Conservation (phyloP, 1,139 yeast species). For the Pichia inconspicua region DNA sequence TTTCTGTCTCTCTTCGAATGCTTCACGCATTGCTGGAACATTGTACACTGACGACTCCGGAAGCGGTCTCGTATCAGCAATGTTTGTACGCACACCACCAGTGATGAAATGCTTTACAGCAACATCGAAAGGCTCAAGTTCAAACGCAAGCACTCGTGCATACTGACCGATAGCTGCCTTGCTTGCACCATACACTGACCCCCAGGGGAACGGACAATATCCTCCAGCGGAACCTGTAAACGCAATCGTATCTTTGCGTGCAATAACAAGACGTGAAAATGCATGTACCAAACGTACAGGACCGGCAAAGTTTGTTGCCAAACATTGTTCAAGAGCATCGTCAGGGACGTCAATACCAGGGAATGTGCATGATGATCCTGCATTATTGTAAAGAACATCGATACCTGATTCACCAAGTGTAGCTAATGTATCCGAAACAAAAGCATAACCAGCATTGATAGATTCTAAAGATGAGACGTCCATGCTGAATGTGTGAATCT, state of each 20-base stretch:
- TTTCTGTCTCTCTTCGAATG: conserved; percentile 44
- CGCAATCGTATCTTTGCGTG: conserved; percentile 62
- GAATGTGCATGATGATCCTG: conserved; percentile 60
- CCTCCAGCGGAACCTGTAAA: conserved; percentile 75
- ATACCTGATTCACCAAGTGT: conserved; percentile 31
- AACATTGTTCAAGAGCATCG: conserved; percentile 46
- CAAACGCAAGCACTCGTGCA: conserved; percentile 54
- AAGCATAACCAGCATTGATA: conserved; percentile 38
- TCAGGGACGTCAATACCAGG: conserved; percentile 66
- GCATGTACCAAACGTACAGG: conserved; percentile 59
- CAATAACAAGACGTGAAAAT: conserved; percentile 48
- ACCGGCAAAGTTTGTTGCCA: conserved; percentile 64
- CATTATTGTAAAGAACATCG: conserved; percentile 62
- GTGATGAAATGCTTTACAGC: conserved; percentile 64
- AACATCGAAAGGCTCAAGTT: conserved; percentile 67
- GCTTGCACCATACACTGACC: conserved; percentile 58
- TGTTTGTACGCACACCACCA: conserved; percentile 58
- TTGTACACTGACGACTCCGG: conserved; percentile 51
- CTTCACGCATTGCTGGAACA: conserved; percentile 41
- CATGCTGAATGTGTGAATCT: conserved; percentile 22
- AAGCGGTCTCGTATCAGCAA: conserved; percentile 49
- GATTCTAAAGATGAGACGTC: conserved; percentile 52
- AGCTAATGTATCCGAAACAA: conserved; percentile 35
- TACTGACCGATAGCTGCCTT: conserved; percentile 76
- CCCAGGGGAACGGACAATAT: conserved; percentile 60